phyloP scores from a whole-genome alignment of 805 yeast genomes.

The Cyberlindnera japonica region DNA sequence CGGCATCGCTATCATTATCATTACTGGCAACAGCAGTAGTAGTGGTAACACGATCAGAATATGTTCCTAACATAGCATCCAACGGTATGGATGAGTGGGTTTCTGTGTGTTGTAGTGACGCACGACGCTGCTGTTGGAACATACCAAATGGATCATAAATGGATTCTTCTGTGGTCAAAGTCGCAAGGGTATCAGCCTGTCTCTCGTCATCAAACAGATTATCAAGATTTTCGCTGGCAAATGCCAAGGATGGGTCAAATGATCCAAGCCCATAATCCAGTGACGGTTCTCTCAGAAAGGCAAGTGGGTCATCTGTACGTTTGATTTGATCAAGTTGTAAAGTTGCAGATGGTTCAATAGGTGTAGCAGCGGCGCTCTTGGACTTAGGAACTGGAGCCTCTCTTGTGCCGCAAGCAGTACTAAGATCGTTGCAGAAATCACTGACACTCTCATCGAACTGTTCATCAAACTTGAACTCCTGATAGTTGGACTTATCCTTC shows the following conservation, averaged over 20 bases:
- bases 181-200: slow-evolving; percentile 35
- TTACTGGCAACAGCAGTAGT: slow-evolving; percentile 3
- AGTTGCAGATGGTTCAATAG: background rate
- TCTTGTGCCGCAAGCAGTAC: slow-evolving; percentile 79
- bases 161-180: slow-evolving; percentile 53
- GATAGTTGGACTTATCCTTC: slow-evolving; percentile 8
- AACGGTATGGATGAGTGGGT: background rate
- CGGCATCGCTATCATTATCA: slow-evolving; percentile 26
- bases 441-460: slow-evolving; percentile 67
- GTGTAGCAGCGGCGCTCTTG: slow-evolving; percentile 12
- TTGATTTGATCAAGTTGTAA: slow-evolving; percentile 1
- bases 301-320: slow-evolving; percentile 38
- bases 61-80: slow-evolving; percentile 3
- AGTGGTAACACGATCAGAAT: background rate
- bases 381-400: slow-evolving; percentile 60
- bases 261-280: slow-evolving; percentile 25
- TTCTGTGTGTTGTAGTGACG: background rate
- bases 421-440: slow-evolving; percentile 72
- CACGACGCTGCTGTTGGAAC: slow-evolving; percentile 7
- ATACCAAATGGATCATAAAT: slow-evolving; percentile 49
- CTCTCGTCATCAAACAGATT: slow-evolving; percentile 14
- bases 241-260: slow-evolving; percentile 54
- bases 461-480: slow-evolving; percentile 35
- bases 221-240: slow-evolving; percentile 26
- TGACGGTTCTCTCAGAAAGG: slow-evolving; percentile 38